phyloP scores from a whole-genome alignment of 2,329 filamentous ascomycete species.

The Botrytis tulipae region DNA sequence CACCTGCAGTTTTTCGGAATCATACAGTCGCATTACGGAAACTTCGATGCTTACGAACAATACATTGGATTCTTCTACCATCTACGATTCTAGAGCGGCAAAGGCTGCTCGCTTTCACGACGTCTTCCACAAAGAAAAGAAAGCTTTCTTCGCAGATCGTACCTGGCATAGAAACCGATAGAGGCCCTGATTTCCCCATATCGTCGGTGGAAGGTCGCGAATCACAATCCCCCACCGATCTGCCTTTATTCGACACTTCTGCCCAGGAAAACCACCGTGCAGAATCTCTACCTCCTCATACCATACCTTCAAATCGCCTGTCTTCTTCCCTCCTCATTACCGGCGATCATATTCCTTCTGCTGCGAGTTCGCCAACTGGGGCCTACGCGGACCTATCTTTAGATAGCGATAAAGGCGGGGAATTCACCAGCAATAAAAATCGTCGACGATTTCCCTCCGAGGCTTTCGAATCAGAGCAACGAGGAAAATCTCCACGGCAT shows the following conservation, averaged over 20 bases:
- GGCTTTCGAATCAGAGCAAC: constrained; percentile 32
- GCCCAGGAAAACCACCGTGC: constrained; percentile 24
- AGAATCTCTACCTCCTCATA: constrained; percentile 48
- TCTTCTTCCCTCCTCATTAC: constrained; percentile 44
- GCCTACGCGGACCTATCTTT: constrained; percentile 58
- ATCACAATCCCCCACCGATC: constrained; percentile 46
- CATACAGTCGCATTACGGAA: constrained; percentile 21
- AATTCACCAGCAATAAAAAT: constrained; percentile 29
- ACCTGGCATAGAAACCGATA: constrained; percentile 29
- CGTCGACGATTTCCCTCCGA: constrained; percentile 40
- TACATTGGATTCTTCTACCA: constrained; percentile 24
- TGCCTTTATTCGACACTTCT: constrained; percentile 43
- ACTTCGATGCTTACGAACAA: constrained; percentile 24
- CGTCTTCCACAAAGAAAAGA: constrained; percentile 73
- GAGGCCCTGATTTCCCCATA: constrained; percentile 36
- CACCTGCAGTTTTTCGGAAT: constrained; percentile 16
- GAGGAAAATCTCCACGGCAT: constrained; percentile 52
- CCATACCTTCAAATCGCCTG: constrained; percentile 47
- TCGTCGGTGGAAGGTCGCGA: constrained; percentile 41
- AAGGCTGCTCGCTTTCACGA: constrained; percentile 67
- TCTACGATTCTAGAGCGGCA: constrained; percentile 36
- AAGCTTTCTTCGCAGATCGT: constrained; percentile 52
- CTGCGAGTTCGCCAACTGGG: constrained; percentile 57
- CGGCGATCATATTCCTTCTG: constrained; percentile 53
- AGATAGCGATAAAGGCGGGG: constrained; percentile 52